Base-by-base conservation (phyloP, 495 filamentous ascomycete species). In the Penicillium roqueforti region DNA sequence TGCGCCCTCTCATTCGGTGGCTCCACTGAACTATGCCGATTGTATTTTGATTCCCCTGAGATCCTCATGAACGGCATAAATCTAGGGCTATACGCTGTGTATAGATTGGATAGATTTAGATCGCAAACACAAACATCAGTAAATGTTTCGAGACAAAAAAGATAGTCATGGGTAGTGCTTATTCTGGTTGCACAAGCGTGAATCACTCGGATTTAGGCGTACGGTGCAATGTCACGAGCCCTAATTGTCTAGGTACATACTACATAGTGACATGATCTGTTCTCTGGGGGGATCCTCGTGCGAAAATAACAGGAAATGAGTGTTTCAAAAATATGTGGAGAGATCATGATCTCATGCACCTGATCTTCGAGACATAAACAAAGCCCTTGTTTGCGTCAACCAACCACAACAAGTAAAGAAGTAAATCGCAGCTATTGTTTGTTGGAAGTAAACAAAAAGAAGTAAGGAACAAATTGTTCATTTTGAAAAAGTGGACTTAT, bases 1-100 rank as follows among this genome's bases (percentile, higher is more conserved):
- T 11, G 29, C 10, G 36, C 14, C n/a, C 23, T 39, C 34, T 39
- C 2, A 38, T 23, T 37, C 8, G 22, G 22, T 8, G 16, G 3
- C 34, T 29, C 36, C 47, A 50, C 47, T 23, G 23, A 50, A 50
- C 34, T 52, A 43, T 36, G 39, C 50, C 50, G 8, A 29, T 52
- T 44, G n/a, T 36, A 39, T 42, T 29, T 39, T 40, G 28, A 19
- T 42, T 52, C 49, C 26, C 49, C 49, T 34, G 49, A 42, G 47
- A n/a, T 7, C 32, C 31, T 34, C 10, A 31, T 43, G 26, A 43
- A 14, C 13, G 13, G 41, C n/a, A 26, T 16, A 23, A 18, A 13
- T 32, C 10, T 31, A 34, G 16, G 32, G 14, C 16, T 11, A 20
- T 1, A 26, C 6, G 5, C 25, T 26, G 25, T 26, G 25, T 26